Percentiles rank a stretch among this genome's conserved stretches.
These are phyloP conservation scores for Pseudonectria foliicola DNA, from an alignment of 2,329 filamentous ascomycete genomes.

Conservation along the genomic window DNA sequence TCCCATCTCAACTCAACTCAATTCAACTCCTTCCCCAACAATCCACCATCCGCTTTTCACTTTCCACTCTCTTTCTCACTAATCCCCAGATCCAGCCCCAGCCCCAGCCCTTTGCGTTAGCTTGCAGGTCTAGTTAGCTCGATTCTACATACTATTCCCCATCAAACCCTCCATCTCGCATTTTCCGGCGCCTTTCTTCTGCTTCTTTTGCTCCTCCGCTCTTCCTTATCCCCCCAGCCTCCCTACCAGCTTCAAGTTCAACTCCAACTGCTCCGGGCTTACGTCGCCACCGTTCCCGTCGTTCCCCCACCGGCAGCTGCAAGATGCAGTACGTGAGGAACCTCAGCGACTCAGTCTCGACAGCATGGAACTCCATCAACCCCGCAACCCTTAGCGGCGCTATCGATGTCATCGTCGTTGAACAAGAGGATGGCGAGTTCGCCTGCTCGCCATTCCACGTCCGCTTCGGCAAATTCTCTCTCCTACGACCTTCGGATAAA, in stretches of 20 bases:
- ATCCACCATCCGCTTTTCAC: too few relatives aligned
- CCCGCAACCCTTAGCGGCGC: slow-evolving; percentile 93
- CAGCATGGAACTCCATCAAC: slow-evolving; percentile 99
- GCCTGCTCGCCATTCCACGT: slow-evolving; percentile 97
- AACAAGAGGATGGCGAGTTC: slow-evolving; percentile 84
- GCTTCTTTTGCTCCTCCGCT: too few relatives aligned
- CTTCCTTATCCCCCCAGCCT: neutral
- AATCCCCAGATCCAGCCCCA: slow-evolving; percentile 1
- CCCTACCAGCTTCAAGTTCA: slow-evolving; percentile 6
- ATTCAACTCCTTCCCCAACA: too few relatives aligned
- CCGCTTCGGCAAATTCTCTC: slow-evolving; percentile 96
- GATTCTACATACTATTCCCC: too few relatives aligned
- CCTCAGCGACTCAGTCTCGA: slow-evolving; percentile 90
- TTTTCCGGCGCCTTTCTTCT: too few relatives aligned
- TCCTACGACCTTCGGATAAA: slow-evolving; percentile 91
- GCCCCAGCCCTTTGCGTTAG: too few relatives aligned
- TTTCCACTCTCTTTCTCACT: too few relatives aligned
- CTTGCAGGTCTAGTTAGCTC: neutral
- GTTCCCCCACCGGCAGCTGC: slow-evolving; percentile 4
- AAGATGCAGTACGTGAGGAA: slow-evolving; percentile 97
- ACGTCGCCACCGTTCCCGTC: neutral
- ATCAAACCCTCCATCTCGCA: too few relatives aligned
- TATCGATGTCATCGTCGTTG: slow-evolving; percentile 97
- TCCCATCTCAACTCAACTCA: too few relatives aligned
- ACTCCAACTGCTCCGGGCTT: slow-evolving; percentile 7